Evolutionary conservation across 331 rosid genomes (phyloP), one percentile per base, ranked within the genome.

Genomic region (Malus hybrid): DNA sequence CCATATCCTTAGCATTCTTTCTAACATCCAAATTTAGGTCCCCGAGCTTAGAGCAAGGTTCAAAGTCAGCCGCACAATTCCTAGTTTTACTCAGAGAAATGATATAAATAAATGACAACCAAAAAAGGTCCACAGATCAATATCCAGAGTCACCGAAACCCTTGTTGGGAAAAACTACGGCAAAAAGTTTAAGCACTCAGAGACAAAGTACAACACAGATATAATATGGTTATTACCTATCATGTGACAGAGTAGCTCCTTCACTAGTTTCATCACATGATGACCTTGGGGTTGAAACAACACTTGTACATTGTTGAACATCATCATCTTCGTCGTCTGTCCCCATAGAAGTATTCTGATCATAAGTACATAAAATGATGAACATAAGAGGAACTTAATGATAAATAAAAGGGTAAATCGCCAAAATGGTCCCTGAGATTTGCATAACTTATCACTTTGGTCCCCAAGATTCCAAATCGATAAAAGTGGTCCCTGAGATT

Each of bases 41-140:
- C 87, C 89, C 99, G 52, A 92, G 97, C 98, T 84, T 89, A 46
- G 94, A 89, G 88, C 97, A 95, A 77, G 99, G 91, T 83, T 92
- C 99, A 84, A 92, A 92, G 80, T 90, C 96, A 81, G 83, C 85
- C 31, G 92, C 80, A 68, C 50, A 76, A 78, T 90, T 89, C 82
- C 91, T 85, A 74, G 81, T 75, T 82, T 81, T 86, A 84, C 78
- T 71, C 42, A 79, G 55, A 80, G 69, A 84, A 32, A 50, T 69
- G 73, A 67, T 66, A 73, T 77, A 39, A 16, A 52, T 52, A 52
- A 52, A 16, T 52, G 57, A 16, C 57, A 7, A 52, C 57, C 57
- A 39, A 70, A 22, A 52, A 52, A 52, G 57, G 57, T 52, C 10
- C 20, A 16, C n/a, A 15, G n/a, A 50, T 50, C 9, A 50, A 50